Evolutionary conservation across 2,329 filamentous ascomycete genomes (phyloP), one percentile per base, ranked within the genome.

Genomic region (Apiospora marii): DNA sequence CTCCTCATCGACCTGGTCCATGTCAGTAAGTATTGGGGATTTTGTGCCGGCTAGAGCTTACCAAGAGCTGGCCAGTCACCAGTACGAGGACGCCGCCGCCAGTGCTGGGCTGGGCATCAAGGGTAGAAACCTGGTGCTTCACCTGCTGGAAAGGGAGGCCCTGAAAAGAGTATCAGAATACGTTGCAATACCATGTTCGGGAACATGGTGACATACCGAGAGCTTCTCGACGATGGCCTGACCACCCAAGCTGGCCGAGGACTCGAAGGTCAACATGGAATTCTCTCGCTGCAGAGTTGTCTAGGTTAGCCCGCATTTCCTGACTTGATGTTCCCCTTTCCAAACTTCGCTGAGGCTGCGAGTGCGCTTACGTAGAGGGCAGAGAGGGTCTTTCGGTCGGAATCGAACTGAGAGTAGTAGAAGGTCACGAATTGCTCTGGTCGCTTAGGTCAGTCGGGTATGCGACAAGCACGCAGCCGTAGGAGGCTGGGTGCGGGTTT

Each of bases 181-280:
- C 5, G 19, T 37, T 34, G 24, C 41, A 43, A 77, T 44, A 76
- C 72, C 16, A 16, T 69, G 16, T 5, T 48, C 46, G 46, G 8
- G 46, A 24, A 48, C n/a, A 3, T 22, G 67, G 13, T 41, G 64
- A 83, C 90, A 78, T 87, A 98, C 96, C 74, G 83, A 82, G 74
- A 98, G 90, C 89, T 98, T 98, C 83, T 94, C 91, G 71, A 92
- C 85, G 78, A 99, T 98, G 44, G 82, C 81, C 34, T 78, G 80
- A 48, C 85, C 84, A 75, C 96, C 95, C 79, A 91, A 87, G 73
- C 90, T 83, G 19, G 92, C 91, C 64, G 86, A 78, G 67, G 88
- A 91, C 89, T 98, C 94, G 80, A 98, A 98, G 69, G 96, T 98
- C 84, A 98, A 88, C 93, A 98, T 97, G 68, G 96, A 98, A 74